Percentiles rank a stretch among this genome's conserved stretches.
These are phyloP conservation scores for Annulohypoxylon moriforme DNA, from an alignment of 495 filamentous ascomycete genomes.

Conservation along the genomic window DNA sequence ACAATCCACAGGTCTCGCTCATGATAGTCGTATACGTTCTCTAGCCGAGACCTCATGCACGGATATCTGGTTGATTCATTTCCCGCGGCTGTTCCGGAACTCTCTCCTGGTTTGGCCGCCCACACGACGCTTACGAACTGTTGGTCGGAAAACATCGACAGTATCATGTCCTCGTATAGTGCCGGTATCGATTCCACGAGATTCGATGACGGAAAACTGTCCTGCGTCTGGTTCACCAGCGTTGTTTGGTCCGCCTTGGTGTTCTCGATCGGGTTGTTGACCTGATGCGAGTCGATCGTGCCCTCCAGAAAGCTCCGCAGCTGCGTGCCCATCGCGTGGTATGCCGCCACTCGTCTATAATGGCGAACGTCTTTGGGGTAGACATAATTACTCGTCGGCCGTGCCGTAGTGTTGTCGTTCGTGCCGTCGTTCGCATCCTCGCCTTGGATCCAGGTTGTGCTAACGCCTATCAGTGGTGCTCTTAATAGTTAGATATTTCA, in stretches of 20 bases:
- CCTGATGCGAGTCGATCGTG: conserved; percentile 46
- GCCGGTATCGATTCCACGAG: conserved; percentile 40
- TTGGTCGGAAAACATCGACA: conserved; percentile 50
- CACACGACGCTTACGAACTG: conserved; percentile 53
- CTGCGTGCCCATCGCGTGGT: conserved; percentile 49
- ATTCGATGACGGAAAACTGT: conserved; percentile 46
- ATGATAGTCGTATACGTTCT: conserved; percentile 50
- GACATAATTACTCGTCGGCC: conserved; percentile 50
- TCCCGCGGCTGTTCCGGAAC: conserved; percentile 32
- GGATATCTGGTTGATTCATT: conserved; percentile 43
- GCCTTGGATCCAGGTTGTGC: conserved; percentile 48
- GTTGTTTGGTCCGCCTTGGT: conserved; percentile 52
- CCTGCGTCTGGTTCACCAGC: conserved; percentile 44
- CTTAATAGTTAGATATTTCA: not conserved
- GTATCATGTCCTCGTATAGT: conserved; percentile 53
- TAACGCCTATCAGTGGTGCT: conserved; percentile 16
- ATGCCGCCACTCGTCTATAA: conserved; percentile 52
- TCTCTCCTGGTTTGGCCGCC: conserved; percentile 48
- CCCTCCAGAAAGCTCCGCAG: conserved; percentile 52
- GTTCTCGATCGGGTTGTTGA: conserved; percentile 51
- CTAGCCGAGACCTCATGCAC: conserved; percentile 45
- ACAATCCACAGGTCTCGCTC: conserved; percentile 54
- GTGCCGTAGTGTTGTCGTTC: conserved; percentile 53
- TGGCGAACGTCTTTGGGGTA: conserved; percentile 40
- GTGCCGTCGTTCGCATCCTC: conserved; percentile 52